These are phyloP conservation scores for Anthracocystis setariae DNA, from an alignment of 1,284 basidiomycete species.

Conservation along the genomic window DNA sequence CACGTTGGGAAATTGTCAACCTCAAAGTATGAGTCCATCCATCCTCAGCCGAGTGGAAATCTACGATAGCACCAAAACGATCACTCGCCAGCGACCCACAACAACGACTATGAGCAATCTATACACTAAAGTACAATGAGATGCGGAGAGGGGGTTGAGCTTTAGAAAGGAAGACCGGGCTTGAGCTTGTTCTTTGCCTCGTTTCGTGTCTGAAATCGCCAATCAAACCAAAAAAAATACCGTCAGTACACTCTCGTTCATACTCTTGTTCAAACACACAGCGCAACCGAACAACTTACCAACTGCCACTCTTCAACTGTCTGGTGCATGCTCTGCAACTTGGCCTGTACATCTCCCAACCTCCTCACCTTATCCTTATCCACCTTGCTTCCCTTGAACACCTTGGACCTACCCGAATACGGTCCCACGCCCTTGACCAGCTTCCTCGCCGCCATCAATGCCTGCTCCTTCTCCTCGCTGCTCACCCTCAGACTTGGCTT, in stretches of 20 bases:
- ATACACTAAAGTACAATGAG: too few relatives aligned
- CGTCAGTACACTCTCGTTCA: too few relatives aligned
- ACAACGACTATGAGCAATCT: too few relatives aligned
- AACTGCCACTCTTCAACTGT: slow-evolving; percentile 48
- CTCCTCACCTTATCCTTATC: slow-evolving; percentile 38
- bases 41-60: too few relatives aligned
- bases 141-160: too few relatives aligned
- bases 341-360: slow-evolving; percentile 17
- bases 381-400: slow-evolving; percentile 54
- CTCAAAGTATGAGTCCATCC: too few relatives aligned
- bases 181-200: slow-evolving; percentile 42
- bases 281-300: too few relatives aligned
- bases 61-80: too few relatives aligned
- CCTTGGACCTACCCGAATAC: slow-evolving; percentile 48
- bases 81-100: too few relatives aligned
- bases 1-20: too few relatives aligned
- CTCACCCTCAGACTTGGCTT: slow-evolving; percentile 19
- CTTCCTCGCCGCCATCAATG: slow-evolving; percentile 22
- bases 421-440: slow-evolving; percentile 39
- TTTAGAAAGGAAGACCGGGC: slow-evolving; percentile 43
- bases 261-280: too few relatives aligned
- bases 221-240: too few relatives aligned
- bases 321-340: slow-evolving; percentile 39
- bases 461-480: slow-evolving; percentile 15
- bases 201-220: slow-evolving; percentile 10